Percentiles rank a stretch among this genome's conserved stretches.
phyloP scores from a whole-genome alignment of 306 rosid species.

The Inga oerstediana region DNA sequence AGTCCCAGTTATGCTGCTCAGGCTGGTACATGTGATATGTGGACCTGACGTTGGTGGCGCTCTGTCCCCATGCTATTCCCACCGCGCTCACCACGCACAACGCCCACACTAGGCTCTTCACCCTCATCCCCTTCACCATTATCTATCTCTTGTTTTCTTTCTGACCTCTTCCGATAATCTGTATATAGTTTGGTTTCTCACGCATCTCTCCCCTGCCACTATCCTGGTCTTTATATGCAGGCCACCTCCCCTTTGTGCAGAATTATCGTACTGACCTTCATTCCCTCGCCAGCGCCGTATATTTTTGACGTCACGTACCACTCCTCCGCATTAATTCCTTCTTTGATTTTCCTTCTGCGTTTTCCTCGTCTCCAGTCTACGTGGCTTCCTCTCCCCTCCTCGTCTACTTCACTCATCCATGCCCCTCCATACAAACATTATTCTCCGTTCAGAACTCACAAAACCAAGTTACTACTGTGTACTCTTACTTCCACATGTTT shows the following conservation, averaged over 20 bases:
- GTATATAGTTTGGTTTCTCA: not conserved
- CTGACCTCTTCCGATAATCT: not conserved
- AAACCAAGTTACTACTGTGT: too few relatives aligned
- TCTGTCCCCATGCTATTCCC: not conserved
- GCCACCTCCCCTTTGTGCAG: not conserved
- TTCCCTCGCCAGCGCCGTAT: not conserved
- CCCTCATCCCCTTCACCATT: not conserved
- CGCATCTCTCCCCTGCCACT: not conserved
- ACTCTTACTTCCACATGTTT: too few relatives aligned
- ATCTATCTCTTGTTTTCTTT: not conserved
- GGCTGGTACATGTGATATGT: not conserved
- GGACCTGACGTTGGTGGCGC: not conserved
- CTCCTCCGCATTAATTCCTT: too few relatives aligned
- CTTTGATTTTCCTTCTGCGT: too few relatives aligned
- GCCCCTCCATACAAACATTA: too few relatives aligned
- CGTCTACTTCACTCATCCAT: too few relatives aligned
- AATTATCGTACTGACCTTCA: not conserved
- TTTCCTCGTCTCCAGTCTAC: too few relatives aligned
- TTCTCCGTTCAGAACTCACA: too few relatives aligned
- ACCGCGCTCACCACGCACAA: not conserved
- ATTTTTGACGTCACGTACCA: too few relatives aligned
- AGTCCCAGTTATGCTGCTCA: not conserved
- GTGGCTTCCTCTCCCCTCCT: too few relatives aligned
- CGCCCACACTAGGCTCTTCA: not conserved
- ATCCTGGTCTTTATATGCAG: not conserved